Percentiles rank a stretch among this genome's conserved stretches.
Conservation (phyloP, 257 asterid species). For the Ocimum tenuiflorum region DNA sequence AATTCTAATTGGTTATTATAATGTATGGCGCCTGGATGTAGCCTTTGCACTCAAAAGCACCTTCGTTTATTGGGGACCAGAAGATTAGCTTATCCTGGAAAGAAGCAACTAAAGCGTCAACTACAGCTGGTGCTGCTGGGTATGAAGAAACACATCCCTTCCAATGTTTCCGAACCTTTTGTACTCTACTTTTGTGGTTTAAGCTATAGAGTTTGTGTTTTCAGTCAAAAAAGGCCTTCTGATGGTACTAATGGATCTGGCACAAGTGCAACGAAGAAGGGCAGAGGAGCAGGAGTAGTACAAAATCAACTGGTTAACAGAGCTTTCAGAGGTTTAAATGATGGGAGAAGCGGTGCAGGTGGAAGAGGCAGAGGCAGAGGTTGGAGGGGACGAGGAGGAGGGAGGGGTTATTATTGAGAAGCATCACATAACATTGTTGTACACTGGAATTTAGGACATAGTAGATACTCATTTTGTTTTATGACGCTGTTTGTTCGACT, state of each 20-base stretch:
- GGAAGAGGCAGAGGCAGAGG: constrained; percentile 53
- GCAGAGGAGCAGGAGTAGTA: constrained; percentile 55
- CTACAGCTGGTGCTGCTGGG: constrained; percentile 46
- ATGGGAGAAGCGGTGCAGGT: constrained; percentile 40
- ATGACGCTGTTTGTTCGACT: background rate
- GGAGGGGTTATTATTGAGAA: constrained; percentile 31
- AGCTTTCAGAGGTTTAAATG: constrained; percentile 63
- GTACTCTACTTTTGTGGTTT: background rate
- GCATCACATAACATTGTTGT: constrained; percentile 21
- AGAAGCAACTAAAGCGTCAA: constrained; percentile 51
- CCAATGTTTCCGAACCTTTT: background rate
- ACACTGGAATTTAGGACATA: constrained; percentile 18
- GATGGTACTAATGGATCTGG: constrained; percentile 39
- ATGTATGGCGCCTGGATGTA: constrained; percentile 18
- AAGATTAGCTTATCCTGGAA: constrained; percentile 84
- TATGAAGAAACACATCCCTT: constrained; percentile 17
- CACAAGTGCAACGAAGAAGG: constrained; percentile 44
- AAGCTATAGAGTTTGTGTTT: background rate
- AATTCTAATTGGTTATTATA: background rate
- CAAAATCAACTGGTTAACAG: constrained; percentile 65
- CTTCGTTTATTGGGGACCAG: constrained; percentile 76
- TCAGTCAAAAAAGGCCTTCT: constrained; percentile 61
- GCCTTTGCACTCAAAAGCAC: constrained; percentile 84
- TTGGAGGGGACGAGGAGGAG: constrained; percentile 52
- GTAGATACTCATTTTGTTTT: background rate